Conservation (phyloP, 2,329 filamentous ascomycete genomes). For the Aspergillus sp. region DNA sequence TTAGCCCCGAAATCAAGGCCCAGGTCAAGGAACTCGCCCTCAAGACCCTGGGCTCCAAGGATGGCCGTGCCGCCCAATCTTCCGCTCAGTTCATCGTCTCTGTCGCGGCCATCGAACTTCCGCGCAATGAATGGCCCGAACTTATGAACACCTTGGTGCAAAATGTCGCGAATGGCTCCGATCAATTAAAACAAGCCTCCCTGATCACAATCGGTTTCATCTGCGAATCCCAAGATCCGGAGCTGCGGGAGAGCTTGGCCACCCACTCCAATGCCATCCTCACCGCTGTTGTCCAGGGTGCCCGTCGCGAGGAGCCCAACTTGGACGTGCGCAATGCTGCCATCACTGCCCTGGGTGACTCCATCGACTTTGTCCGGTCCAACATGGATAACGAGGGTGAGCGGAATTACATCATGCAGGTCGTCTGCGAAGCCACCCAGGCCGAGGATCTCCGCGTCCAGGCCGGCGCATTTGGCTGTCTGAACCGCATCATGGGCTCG, state of each 20-base stretch:
- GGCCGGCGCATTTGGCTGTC: constrained; percentile 89
- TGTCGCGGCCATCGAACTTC: constrained; percentile 89
- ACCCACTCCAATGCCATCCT: constrained; percentile 94
- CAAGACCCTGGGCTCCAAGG: constrained; percentile 71
- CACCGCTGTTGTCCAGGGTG: constrained; percentile 94
- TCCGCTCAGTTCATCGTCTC: constrained; percentile 92
- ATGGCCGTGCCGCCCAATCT: constrained; percentile 75
- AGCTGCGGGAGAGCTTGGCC: constrained; percentile 71
- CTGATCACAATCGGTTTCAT: constrained; percentile 97
- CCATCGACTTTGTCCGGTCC: constrained; percentile 91
- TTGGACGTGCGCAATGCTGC: constrained; percentile 83
- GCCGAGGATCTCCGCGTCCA: constrained; percentile 85
- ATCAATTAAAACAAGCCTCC: constrained; percentile 88
- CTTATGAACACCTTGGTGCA: constrained; percentile 82
- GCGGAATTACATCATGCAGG: constrained; percentile 99
- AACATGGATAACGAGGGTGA: constrained; percentile 99
- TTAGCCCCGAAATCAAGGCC: constrained; percentile 71
- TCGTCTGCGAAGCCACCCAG: constrained; percentile 97
- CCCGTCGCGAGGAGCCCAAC: constrained; percentile 91
- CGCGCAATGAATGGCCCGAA: constrained; percentile 85
- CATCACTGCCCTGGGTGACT: constrained; percentile 89
- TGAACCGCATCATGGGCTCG: constrained; percentile 96
- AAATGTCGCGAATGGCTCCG: constrained; percentile 78
- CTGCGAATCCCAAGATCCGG: constrained; percentile 86
- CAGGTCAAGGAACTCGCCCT: constrained; percentile 86